Base-by-base conservation (phyloP, 2,329 filamentous ascomycete species). In the Fusarium sp. region DNA sequence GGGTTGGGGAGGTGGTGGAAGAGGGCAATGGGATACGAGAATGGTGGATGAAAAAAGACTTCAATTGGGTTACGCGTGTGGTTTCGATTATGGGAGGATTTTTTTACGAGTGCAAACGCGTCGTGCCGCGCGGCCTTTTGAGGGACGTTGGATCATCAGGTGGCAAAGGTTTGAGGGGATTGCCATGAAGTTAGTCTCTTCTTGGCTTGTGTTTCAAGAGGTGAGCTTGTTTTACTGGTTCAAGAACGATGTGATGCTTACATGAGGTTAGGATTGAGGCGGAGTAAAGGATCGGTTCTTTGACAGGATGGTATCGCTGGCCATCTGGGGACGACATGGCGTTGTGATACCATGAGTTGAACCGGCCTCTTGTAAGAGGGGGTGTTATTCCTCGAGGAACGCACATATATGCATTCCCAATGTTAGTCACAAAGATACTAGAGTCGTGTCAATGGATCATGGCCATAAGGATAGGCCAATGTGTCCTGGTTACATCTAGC, bases 1-100 rank as follows among this genome's bases (percentile, higher is more conserved):
- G 90, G 91, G 0, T 79, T 93, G 6, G 84, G 85, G 72, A 79
- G 76, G 0, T 94, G 92, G 92, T 94, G 92, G 91, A 88, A 88
- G 76, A 86, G 83, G 56, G 91, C 86, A 0, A 94, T 94, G 92
- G 90, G 91, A 14, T 92, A 84, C 56, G 74, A 72, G 11, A 55
- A 62, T 24, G 70, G 63, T 40, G 49, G 58, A 14, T 64, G 65
- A 70, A 8, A 24, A n/a, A 24, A n/a, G 24, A 9, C 20, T 22
- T 42, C 20, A 44, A 29, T 46, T 49, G 55, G 5, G 5, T 17
- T 31, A 44, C 49, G 46, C 61, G 2, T 12, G 61, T 22, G 62
- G 49, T 4, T 38, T 38, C 22, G 33, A 35, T 40, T 6, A 44
- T 44, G 7, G 42, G 38, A 40, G 42, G 38, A 40, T 33, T 6